Conservation (phyloP, 108 stramenopile genomes). For the Stephanodiscus minutulus region DNA sequence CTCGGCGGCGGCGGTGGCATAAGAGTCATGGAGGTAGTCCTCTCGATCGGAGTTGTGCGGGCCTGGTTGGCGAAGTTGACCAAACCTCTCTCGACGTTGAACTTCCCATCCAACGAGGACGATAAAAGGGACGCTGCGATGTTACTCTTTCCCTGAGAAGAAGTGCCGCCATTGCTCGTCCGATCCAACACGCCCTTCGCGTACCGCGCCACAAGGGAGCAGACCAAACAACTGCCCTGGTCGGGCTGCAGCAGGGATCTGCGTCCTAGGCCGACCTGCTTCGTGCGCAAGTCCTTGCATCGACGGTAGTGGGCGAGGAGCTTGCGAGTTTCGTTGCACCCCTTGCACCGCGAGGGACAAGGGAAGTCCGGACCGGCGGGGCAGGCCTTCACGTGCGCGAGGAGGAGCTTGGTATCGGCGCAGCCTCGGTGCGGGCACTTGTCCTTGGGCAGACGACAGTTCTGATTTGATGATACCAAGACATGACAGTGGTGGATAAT, state of each 20-base stretch:
- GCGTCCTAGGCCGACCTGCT: conserved; percentile 31
- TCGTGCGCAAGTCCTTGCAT: conserved; percentile 67
- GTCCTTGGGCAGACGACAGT: conserved; percentile 52
- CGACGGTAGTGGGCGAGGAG: conserved; percentile 76
- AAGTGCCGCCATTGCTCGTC: conserved; percentile 8
- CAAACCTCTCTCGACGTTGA: conserved; percentile 19
- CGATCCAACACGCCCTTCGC: conserved; percentile 32
- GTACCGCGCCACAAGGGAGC: conserved; percentile 47
- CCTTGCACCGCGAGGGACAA: conserved; percentile 67
- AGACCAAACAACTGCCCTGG: conserved; percentile 40
- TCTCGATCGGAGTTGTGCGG: not conserved
- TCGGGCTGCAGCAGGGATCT: conserved; percentile 1
- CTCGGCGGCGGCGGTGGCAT: conserved; percentile 37
- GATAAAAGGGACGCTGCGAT: not conserved
- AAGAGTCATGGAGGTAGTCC: conserved; percentile 14
- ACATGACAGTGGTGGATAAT: not conserved
- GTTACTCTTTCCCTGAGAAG: not conserved
- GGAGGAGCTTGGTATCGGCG: conserved; percentile 69
- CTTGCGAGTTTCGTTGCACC: conserved; percentile 82
- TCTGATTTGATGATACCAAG: conserved; percentile 39
- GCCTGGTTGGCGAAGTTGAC: not conserved
- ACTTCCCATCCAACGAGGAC: conserved; percentile 5
- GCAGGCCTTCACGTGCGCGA: conserved; percentile 74
- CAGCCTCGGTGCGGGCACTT: conserved; percentile 73
- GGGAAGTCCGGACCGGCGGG: conserved; percentile 38